Evolutionary conservation across 768 basidiomycete genomes (phyloP).

Genomic region (Vararia minispora): DNA sequence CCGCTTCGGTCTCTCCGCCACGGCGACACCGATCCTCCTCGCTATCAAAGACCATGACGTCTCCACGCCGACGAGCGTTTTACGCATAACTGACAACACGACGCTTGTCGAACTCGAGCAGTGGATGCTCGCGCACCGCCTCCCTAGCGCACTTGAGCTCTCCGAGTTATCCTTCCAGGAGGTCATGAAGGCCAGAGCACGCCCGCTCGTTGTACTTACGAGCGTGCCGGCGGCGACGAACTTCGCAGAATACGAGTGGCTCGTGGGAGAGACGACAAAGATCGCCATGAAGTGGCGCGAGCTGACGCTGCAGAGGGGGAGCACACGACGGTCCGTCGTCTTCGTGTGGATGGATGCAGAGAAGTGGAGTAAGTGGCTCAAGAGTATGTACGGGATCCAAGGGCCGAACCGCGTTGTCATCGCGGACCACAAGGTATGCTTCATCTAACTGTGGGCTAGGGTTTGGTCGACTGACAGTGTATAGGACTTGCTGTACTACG

Average conservation of each 20-base stretch:
- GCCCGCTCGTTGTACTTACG: constrained; percentile 71
- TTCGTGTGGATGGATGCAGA: constrained; percentile 87
- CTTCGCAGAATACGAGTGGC: constrained; percentile 21
- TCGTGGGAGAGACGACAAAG: constrained; percentile 36
- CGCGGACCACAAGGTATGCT: constrained; percentile 63
- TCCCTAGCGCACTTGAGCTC: constrained; percentile 67
- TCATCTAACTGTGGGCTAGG: not conserved
- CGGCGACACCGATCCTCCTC: constrained; percentile 51
- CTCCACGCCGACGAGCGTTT: constrained; percentile 32
- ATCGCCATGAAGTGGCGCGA: constrained; percentile 53
- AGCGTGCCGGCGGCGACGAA: constrained; percentile 28
- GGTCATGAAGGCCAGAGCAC: constrained; percentile 72
- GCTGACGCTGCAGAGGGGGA: constrained; percentile 18
- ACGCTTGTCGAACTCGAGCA: constrained; percentile 1
- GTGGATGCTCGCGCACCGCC: constrained; percentile 62
- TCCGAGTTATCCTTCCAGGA: constrained; percentile 69
- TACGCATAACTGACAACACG: constrained; percentile 17
- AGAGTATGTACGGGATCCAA: constrained; percentile 77
- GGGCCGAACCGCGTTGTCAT: constrained; percentile 43
- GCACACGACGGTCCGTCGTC: constrained; percentile 56
- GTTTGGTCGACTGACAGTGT: constrained; percentile 1
- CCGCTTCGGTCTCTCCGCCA: constrained; percentile 18
- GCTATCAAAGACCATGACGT: constrained; percentile 52
- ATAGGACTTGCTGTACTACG: constrained; percentile 68
- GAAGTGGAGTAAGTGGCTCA: constrained; percentile 82